These are phyloP conservation scores for Botrytis pseudocinerea DNA, from an alignment of 2,329 filamentous ascomycete species.

Conservation along the genomic window DNA sequence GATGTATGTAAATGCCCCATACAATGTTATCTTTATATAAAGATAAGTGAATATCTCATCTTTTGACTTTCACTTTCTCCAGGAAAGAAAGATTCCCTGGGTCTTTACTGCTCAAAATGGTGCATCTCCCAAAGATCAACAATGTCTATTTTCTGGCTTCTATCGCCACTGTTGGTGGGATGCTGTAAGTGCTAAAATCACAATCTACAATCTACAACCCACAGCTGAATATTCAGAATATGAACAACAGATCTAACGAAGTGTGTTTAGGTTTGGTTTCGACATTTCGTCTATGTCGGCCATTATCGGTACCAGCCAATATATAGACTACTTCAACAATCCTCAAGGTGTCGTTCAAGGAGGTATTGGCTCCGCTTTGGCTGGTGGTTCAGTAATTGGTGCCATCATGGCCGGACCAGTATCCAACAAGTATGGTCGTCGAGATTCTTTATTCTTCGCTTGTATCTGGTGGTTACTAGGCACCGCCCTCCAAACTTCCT, in stretches of 20 bases:
- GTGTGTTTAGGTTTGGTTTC: conserved; percentile 42
- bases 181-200: conserved; percentile 24
- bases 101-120: conserved; percentile 21
- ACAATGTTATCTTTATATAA: conserved; percentile 5
- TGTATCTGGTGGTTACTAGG: conserved; percentile 27
- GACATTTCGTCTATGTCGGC: conserved; percentile 59
- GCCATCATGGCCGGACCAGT: conserved; percentile 58
- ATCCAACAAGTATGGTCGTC: conserved; percentile 56
- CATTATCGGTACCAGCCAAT: conserved; percentile 52
- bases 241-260: not conserved
- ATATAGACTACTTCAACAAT: conserved; percentile 51
- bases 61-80: not conserved
- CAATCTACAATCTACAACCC: not conserved
- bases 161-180: conserved; percentile 29
- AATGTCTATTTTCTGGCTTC: conserved; percentile 32
- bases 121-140: conserved; percentile 29
- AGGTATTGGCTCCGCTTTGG: conserved; percentile 59
- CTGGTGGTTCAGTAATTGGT: conserved; percentile 67
- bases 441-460: conserved; percentile 44
- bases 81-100: not conserved
- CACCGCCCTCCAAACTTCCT: conserved; percentile 22
- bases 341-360: conserved; percentile 41
- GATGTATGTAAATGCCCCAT: not conserved
- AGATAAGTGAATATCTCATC: not conserved
- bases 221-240: too few relatives aligned